Conservation (phyloP, 106 monocot genomes). For the Chionographis japonica region DNA sequence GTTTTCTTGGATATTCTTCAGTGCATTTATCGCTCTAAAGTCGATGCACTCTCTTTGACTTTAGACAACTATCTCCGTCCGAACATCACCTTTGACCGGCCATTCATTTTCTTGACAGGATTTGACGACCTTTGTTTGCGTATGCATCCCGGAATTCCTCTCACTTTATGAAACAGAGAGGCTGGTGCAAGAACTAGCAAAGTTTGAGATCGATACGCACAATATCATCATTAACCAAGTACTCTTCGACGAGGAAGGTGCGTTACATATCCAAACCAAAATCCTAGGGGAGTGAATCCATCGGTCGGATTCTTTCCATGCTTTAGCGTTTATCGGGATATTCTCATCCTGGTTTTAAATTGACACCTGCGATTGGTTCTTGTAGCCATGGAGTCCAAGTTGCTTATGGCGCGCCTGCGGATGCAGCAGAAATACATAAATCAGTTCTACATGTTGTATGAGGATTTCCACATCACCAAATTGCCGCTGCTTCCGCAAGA, state of each 20-base stretch:
- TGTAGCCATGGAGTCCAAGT: constrained; percentile 30
- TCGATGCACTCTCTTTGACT: too few species aligned
- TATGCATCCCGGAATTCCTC: constrained; percentile 89
- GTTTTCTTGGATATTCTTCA: neutral
- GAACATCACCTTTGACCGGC: neutral
- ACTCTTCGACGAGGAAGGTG: constrained; percentile 70
- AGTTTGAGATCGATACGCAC: constrained; percentile 85
- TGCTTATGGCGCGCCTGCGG: constrained; percentile 34
- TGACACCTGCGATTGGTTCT: neutral
- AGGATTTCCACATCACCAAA: constrained; percentile 45
- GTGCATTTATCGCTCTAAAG: neutral
- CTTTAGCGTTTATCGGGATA: neutral
- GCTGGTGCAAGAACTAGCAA: constrained; percentile 76
- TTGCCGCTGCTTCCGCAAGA: constrained; percentile 71
- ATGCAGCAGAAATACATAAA: constrained; percentile 51
- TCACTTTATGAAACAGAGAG: constrained; percentile 91
- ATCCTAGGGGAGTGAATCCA: too few species aligned
- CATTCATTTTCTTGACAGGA: constrained; percentile 33
- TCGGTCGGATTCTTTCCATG: too few species aligned
- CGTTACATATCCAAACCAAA: neutral
- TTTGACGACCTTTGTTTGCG: constrained; percentile 82
- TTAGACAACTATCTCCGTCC: too few species aligned
- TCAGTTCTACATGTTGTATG: constrained; percentile 48
- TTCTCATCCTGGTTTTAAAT: constrained; percentile 2
- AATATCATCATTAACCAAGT: constrained; percentile 96